phyloP scores from a whole-genome alignment of 345 rosid species.

The Anastatica hierochuntica region DNA sequence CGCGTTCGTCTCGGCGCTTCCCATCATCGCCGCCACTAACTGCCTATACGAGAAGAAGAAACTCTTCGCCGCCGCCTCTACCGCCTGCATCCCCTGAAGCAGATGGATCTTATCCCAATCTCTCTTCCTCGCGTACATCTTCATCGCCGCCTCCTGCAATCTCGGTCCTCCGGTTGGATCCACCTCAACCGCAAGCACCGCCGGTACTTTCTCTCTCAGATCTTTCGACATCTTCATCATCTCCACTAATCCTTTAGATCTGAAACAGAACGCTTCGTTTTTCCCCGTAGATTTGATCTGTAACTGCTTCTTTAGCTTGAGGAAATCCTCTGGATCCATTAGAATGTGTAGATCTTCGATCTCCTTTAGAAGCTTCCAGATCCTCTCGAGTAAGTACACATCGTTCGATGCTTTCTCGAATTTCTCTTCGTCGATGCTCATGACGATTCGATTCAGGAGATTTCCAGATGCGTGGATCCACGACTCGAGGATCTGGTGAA shows the following conservation, averaged over 20 bases:
- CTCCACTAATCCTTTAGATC: constrained; percentile 64
- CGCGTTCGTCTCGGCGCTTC: constrained; percentile 69
- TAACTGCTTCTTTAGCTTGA: constrained; percentile 55
- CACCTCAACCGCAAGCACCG: constrained; percentile 61
- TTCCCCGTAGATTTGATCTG: constrained; percentile 36
- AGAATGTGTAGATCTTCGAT: constrained; percentile 64
- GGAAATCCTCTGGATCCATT: constrained; percentile 84
- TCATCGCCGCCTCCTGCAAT: constrained; percentile 90
- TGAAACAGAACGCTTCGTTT: constrained; percentile 65
- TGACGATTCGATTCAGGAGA: constrained; percentile 38
- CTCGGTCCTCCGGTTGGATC: constrained; percentile 94
- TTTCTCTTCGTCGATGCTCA: constrained; percentile 33
- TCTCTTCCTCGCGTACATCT: constrained; percentile 43
- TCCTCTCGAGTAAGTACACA: constrained; percentile 48
- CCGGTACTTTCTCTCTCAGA: constrained; percentile 66
- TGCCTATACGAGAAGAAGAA: constrained; percentile 71
- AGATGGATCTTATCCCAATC: constrained; percentile 50
- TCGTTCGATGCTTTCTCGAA: constrained; percentile 47
- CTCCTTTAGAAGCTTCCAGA: constrained; percentile 68
- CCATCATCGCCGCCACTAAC: constrained; percentile 67
- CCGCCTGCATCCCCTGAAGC: constrained; percentile 68
- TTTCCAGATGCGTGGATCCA: constrained; percentile 52
- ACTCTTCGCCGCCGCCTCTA: constrained; percentile 65
- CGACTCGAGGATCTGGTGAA: constrained; percentile 74
- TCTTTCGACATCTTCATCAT: constrained; percentile 52